These are phyloP conservation scores for Vigna angularis DNA, from an alignment of 306 rosid species.

Conservation along the genomic window DNA sequence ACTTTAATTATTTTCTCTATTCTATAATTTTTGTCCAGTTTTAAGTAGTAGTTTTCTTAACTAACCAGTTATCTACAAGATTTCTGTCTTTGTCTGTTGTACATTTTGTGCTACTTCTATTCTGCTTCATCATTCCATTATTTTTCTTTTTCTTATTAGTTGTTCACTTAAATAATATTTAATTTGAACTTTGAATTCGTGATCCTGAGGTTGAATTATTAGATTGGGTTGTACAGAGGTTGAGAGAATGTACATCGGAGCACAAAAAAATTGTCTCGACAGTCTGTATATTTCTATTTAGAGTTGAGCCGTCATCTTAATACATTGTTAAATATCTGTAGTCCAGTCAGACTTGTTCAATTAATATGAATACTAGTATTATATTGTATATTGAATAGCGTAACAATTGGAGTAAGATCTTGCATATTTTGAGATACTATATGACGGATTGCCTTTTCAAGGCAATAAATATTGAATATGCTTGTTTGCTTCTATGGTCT, in stretches of 20 bases:
- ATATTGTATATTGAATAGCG: conserved; percentile 25
- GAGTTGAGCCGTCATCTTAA: not conserved
- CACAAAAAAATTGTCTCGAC: not conserved
- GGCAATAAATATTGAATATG: conserved; percentile 53
- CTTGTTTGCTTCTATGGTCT: conserved; percentile 59
- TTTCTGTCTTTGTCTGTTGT: not conserved
- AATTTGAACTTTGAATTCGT: too few species aligned
- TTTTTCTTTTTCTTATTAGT: not conserved
- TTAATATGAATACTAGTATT: conserved; percentile 1
- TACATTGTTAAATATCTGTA: not conserved
- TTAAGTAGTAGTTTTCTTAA: not conserved
- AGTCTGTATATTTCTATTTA: conserved; percentile 29
- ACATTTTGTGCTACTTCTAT: not conserved
- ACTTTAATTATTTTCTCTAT: not conserved
- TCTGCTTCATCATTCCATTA: not conserved
- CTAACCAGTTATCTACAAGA: not conserved
- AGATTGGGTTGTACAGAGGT: conserved; percentile 15
- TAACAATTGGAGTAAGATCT: conserved; percentile 11
- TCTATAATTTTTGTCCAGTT: not conserved
- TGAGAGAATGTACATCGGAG: conserved; percentile 22
- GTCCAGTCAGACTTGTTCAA: conserved; percentile 10
- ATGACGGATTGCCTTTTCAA: conserved; percentile 48
- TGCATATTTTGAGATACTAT: conserved; percentile 37
- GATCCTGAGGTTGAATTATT: not conserved
- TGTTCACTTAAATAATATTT: too few species aligned